A percentile compares a stretch with the other conserved stretches of the same genome.
phyloP scores from a whole-genome alignment of 163 green algal genomes.

The Prototheca cutis region DNA sequence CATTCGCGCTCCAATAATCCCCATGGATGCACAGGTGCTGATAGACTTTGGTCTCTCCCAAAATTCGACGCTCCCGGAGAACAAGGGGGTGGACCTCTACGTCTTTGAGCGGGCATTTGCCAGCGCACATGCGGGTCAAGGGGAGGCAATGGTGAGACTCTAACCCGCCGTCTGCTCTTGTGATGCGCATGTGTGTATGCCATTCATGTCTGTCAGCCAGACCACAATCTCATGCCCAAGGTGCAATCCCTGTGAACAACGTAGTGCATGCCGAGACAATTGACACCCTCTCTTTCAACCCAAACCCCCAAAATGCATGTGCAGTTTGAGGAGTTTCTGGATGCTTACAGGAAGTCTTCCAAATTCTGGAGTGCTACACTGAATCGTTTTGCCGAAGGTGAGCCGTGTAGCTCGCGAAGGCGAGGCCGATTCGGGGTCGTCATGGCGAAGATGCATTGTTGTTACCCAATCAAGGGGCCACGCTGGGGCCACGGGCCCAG shows the following conservation, averaged over 20 bases:
- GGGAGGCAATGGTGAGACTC: slow-evolving; percentile 2
- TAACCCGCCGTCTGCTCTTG: no score
- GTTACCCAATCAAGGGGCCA: no score
- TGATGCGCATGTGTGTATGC: no score
- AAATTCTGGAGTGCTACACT: slow-evolving; percentile 57
- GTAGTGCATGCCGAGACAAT: no score
- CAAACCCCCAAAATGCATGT: no score
- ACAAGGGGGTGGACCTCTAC: slow-evolving; percentile 90
- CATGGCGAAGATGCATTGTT: no score
- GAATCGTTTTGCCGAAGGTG: slow-evolving; percentile 73
- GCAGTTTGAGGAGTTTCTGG: slow-evolving; percentile 63
- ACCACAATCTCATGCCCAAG: no score
- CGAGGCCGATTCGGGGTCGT: background rate
- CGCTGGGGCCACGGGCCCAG: no score
- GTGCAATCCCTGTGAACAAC: no score
- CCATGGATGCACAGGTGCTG: slow-evolving; percentile 42
- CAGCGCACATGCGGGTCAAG: slow-evolving; percentile 44
- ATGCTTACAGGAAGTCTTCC: slow-evolving; percentile 55
- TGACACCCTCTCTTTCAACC: no score
- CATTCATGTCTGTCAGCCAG: no score
- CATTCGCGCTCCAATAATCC: no score
- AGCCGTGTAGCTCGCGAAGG: background rate
- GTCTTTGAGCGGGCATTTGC: slow-evolving; percentile 78
- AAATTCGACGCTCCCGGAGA: slow-evolving; percentile 67
- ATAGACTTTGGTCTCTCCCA: slow-evolving; percentile 83